Conservation (phyloP, 2,329 filamentous ascomycete genomes). For the Epichloe sylvatica region DNA sequence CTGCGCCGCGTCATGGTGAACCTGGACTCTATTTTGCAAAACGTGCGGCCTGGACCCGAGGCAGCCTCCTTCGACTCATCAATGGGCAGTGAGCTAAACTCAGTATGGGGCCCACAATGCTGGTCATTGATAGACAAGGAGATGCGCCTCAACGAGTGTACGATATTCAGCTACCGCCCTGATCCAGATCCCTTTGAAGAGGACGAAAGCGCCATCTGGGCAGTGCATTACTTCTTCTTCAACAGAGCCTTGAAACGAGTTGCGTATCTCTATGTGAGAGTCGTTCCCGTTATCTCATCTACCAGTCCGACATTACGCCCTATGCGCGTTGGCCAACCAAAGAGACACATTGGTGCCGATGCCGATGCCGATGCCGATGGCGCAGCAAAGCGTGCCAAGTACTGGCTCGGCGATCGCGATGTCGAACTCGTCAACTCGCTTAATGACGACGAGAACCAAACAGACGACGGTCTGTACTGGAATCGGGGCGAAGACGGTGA, state of each 20-base stretch:
- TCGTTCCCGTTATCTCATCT: slow-evolving; percentile 61
- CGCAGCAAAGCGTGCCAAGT: slow-evolving; percentile 59
- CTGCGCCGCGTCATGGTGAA: slow-evolving; percentile 71
- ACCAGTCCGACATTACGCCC: slow-evolving; percentile 39
- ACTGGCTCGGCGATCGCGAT: slow-evolving; percentile 67
- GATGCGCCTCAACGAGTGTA: slow-evolving; percentile 82
- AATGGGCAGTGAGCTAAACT: slow-evolving; percentile 32
- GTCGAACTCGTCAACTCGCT: slow-evolving; percentile 33
- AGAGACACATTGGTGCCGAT: slow-evolving; percentile 17
- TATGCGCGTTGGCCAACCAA: slow-evolving; percentile 15
- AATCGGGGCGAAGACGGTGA: slow-evolving; percentile 46
- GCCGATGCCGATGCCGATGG: slow-evolving; percentile 24
- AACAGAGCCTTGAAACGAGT: slow-evolving; percentile 86
- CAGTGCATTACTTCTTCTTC: slow-evolving; percentile 94
- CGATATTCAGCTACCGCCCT: slow-evolving; percentile 78
- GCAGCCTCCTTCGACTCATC: slow-evolving; percentile 28
- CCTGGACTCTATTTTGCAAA: slow-evolving; percentile 76
- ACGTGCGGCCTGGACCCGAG: slow-evolving; percentile 56
- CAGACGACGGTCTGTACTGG: slow-evolving; percentile 40
- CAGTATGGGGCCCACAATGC: slow-evolving; percentile 76
- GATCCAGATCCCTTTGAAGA: slow-evolving; percentile 83
- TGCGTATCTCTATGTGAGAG: slow-evolving; percentile 83
- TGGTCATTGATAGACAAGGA: slow-evolving; percentile 90
- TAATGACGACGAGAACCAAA: slow-evolving; percentile 32
- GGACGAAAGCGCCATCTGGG: slow-evolving; percentile 89